Evolutionary conservation across 495 filamentous ascomycete species (phyloP).

Genomic region (Penicillium bialowiezense): DNA sequence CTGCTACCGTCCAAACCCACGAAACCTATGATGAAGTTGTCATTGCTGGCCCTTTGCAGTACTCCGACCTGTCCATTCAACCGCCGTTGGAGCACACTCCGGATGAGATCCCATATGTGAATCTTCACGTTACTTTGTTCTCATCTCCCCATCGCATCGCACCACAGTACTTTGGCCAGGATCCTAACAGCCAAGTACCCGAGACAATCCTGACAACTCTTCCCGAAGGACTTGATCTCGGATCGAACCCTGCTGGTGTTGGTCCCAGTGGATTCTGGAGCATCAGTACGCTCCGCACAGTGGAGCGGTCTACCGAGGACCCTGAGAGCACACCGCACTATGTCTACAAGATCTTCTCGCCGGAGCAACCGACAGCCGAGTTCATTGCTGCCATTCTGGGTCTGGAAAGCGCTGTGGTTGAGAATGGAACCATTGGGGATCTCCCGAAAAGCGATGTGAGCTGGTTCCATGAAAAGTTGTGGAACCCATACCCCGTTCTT

Average conservation of each 20-base stretch:
- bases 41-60: constrained; percentile 75
- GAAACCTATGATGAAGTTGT: constrained; percentile 74
- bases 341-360: constrained; percentile 96
- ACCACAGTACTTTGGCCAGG: constrained; percentile 62
- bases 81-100: constrained; percentile 52
- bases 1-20: constrained; percentile 14
- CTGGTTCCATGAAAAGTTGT: constrained; percentile 75
- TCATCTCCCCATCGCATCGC: constrained; percentile 69
- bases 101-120: constrained; percentile 77
- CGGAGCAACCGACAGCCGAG: constrained; percentile 56
- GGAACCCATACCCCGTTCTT: constrained; percentile 82
- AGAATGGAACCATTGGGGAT: constrained; percentile 32
- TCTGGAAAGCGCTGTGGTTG: constrained; percentile 19
- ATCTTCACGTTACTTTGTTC: constrained; percentile 85
- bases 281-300: constrained; percentile 71
- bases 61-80: constrained; percentile 59
- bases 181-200: constrained; percentile 54
- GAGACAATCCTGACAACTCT: constrained; percentile 81
- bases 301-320: constrained; percentile 50
- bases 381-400: constrained; percentile 56
- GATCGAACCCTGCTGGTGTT: constrained; percentile 51
- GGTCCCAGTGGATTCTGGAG: constrained; percentile 81
- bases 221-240: constrained; percentile 50
- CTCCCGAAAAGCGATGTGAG: constrained; percentile 54
- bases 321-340: constrained; percentile 61